Conservation (phyloP, 2,329 filamentous ascomycete species). For the Colletotrichum echinochloae region DNA sequence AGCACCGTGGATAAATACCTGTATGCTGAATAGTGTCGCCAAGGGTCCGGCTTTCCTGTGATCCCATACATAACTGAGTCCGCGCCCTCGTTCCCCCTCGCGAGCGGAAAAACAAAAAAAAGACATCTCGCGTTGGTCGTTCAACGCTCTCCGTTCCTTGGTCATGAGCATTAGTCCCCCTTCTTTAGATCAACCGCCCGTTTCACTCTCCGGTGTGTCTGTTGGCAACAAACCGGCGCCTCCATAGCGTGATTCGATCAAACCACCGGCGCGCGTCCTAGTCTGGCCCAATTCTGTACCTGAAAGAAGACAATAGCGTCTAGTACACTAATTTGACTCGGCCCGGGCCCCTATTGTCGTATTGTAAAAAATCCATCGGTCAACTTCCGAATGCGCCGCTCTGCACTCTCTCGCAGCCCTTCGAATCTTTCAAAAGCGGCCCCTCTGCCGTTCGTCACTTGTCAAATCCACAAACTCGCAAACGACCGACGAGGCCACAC, state of each 20-base stretch:
- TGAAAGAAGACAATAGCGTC: slow-evolving; percentile 2
- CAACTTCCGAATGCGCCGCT: neutral
- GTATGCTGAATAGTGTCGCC: too few species aligned
- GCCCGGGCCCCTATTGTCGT: neutral
- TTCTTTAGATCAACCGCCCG: neutral
- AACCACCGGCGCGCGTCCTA: slow-evolving; percentile 11
- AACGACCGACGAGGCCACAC: neutral
- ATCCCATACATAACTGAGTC: neutral
- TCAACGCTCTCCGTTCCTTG: slow-evolving; percentile 6
- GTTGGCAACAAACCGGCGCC: neutral
- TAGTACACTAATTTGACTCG: neutral
- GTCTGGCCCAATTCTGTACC: slow-evolving; percentile 1
- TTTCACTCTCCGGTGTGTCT: slow-evolving; percentile 34
- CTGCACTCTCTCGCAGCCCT: neutral
- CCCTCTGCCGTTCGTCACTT: neutral
- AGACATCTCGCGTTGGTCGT: slow-evolving; percentile 16
- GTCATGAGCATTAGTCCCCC: neutral
- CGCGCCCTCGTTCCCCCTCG: neutral
- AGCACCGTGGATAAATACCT: neutral
- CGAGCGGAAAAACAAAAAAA: neutral
- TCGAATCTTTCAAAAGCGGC: neutral
- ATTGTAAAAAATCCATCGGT: too few species aligned
- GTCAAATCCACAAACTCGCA: neutral
- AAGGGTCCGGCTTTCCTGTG: neutral
- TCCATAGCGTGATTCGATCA: slow-evolving; percentile 11